Evolutionary conservation across 257 asterid species (phyloP).

Genomic region (Rhazya stricta): DNA sequence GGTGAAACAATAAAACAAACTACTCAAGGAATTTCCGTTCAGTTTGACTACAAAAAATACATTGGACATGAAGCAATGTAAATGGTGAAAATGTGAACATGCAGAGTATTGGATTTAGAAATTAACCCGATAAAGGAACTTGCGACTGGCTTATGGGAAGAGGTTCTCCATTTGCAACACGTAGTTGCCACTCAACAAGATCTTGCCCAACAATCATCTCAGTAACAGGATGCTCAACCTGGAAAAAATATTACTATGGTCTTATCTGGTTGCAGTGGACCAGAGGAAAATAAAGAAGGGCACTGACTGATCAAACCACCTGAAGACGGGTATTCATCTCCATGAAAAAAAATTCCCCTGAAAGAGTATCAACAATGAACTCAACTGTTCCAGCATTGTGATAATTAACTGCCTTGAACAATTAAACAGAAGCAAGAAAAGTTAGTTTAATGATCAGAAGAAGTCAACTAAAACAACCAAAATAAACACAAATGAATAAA

Average conservation of each 20-base stretch:
- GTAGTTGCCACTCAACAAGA: constrained; percentile 99
- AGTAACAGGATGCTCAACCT: constrained; percentile 99
- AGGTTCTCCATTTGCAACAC: constrained; percentile 91
- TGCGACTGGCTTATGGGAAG: constrained; percentile 79
- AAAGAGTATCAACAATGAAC: constrained; percentile 82
- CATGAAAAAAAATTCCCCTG: constrained; percentile 92
- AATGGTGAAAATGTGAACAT: not conserved
- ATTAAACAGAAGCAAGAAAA: constrained; percentile 21
- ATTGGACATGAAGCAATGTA: not conserved
- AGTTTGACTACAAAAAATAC: not conserved
- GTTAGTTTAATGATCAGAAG: constrained; percentile 2
- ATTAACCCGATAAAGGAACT: constrained; percentile 83
- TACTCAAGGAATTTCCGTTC: not conserved
- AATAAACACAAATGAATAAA: not conserved
- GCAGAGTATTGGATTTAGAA: not conserved
- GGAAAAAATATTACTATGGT: constrained; percentile 14
- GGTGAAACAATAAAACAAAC: not conserved
- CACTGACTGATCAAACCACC: constrained; percentile 41
- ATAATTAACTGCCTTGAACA: constrained; percentile 81
- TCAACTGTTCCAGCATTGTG: constrained; percentile 96
- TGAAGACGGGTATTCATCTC: constrained; percentile 99
- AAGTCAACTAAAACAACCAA: not conserved
- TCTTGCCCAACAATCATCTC: constrained; percentile 99
- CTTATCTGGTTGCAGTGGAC: constrained; percentile 19
- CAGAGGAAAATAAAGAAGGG: constrained; percentile 15